Evolutionary conservation across 371 early-diverging fungal genomes (phyloP), one percentile per base, ranked within the genome.

Genomic region (Apophysomyces variabilis): DNA sequence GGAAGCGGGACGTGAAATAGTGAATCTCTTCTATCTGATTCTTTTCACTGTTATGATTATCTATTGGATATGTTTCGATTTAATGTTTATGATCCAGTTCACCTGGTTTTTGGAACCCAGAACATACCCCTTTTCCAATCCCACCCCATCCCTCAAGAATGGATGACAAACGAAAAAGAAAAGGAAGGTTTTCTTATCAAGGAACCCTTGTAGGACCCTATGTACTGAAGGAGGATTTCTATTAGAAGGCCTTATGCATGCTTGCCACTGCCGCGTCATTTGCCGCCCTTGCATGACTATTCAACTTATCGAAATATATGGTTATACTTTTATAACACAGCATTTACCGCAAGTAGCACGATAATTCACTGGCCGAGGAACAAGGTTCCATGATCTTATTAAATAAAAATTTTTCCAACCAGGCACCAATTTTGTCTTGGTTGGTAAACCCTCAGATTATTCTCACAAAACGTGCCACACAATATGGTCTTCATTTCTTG

Each of bases 181-280:
- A 50, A 21, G 54, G 16, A 45, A 26, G 32, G 32, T 13, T 50
- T 50, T 26, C 21, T 35, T 50, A 50, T 50, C 21, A 50, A 21
- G 54, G 9, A 50, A 50, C 32, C 54, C 35, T 50, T 50, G 54
- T 50, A 50, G 54, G 54, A 50, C 54, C 54, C 54, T 50, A 50
- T n/a, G 32, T 8, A 21, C 21, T 50, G 54, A 50, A 21, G 54
- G 54, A 50, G 54, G 6, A 50, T 50, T 50, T 50, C 54, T 26
- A 50, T 50, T 50, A 50, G 21, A 50, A 41, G 21, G 21, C 11
- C 21, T 50, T 50, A 16, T 50, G 54, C 54, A 50, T 50, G 54
- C 54, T 50, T 21, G 54, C 54, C 54, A 50, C 54, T 32, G 54
- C 54, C 54, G 54, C 54, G 54, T 50, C 54, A 50, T 50, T 50